These are phyloP conservation scores for Penicillium sp. DNA, from an alignment of 2,329 filamentous ascomycete species.

Conservation along the genomic window DNA sequence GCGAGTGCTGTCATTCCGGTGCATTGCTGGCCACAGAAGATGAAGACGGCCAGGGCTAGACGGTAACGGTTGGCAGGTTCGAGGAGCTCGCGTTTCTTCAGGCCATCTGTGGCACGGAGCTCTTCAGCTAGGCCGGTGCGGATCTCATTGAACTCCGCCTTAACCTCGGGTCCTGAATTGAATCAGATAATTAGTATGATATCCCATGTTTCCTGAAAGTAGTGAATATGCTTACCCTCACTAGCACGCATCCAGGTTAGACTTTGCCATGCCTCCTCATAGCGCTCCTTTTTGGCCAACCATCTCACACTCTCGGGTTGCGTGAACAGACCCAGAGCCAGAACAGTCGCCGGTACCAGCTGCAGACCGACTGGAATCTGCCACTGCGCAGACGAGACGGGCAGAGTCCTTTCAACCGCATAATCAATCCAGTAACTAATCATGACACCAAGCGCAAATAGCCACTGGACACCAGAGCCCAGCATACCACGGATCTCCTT, in stretches of 20 bases:
- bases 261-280: slow-evolving; percentile 55
- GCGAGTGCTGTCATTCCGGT: slow-evolving; percentile 59
- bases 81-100: slow-evolving; percentile 56
- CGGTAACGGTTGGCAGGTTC: slow-evolving; percentile 56
- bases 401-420: slow-evolving; percentile 51
- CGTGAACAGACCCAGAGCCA: slow-evolving; percentile 57
- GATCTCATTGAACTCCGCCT: slow-evolving; percentile 52
- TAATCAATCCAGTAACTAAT: slow-evolving; percentile 57
- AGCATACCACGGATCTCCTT: slow-evolving; percentile 51
- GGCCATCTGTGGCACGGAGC: slow-evolving; percentile 48
- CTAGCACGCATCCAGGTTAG: slow-evolving; percentile 56
- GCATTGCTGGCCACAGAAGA: slow-evolving; percentile 57
- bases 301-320: slow-evolving; percentile 57
- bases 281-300: slow-evolving; percentile 56
- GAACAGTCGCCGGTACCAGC: slow-evolving; percentile 55
- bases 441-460: slow-evolving; percentile 47
- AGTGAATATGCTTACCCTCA: slow-evolving; percentile 32
- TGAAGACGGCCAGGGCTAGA: slow-evolving; percentile 55
- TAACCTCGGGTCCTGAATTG: slow-evolving; percentile 47
- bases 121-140: slow-evolving; percentile 35
- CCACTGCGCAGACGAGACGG: slow-evolving; percentile 54
- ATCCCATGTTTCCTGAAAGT: too few relatives aligned
- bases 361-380: slow-evolving; percentile 57
- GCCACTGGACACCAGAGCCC: slow-evolving; percentile 45
- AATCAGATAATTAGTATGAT: slow-evolving; percentile 23